phyloP scores from a whole-genome alignment of 345 rosid species.

The Viola odorata region DNA sequence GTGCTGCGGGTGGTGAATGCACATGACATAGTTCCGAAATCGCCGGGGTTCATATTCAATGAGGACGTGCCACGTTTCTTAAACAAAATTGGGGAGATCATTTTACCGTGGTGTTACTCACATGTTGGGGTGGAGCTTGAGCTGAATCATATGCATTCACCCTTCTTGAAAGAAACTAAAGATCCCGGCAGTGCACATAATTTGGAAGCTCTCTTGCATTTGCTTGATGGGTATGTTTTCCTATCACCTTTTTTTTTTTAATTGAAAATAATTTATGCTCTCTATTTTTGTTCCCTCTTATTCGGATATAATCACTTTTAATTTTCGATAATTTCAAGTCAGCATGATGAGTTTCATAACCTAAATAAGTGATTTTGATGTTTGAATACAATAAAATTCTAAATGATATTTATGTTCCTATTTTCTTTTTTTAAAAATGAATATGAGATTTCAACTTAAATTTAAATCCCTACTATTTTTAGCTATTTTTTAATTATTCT shows the following conservation, averaged over 20 bases:
- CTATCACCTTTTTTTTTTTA: background rate
- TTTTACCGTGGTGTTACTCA: conserved; percentile 71
- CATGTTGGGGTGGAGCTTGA: conserved; percentile 75
- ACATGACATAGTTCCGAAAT: conserved; percentile 57
- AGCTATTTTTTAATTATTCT: too few relatives aligned
- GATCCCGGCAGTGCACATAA: conserved; percentile 60
- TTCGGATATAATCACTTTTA: background rate
- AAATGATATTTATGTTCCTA: too few relatives aligned
- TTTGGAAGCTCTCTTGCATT: conserved; percentile 70
- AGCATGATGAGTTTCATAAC: background rate
- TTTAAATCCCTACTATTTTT: too few relatives aligned
- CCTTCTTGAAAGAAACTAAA: conserved; percentile 47
- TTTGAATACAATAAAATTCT: background rate
- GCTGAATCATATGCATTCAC: conserved; percentile 61
- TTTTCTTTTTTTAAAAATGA: too few relatives aligned
- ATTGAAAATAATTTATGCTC: too few relatives aligned
- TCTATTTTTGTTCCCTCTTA: background rate
- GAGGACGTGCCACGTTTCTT: conserved; percentile 38
- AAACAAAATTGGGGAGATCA: conserved; percentile 41
- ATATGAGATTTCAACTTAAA: too few relatives aligned
- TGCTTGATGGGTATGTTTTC: conserved; percentile 71
- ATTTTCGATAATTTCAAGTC: too few relatives aligned
- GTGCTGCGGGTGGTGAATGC: conserved; percentile 72
- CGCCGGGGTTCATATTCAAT: conserved; percentile 72
- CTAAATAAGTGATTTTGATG: background rate